Evolutionary conservation across 148 eudicot genomes (phyloP), one percentile per base, ranked within the genome.

Genomic region (Silene conica): DNA sequence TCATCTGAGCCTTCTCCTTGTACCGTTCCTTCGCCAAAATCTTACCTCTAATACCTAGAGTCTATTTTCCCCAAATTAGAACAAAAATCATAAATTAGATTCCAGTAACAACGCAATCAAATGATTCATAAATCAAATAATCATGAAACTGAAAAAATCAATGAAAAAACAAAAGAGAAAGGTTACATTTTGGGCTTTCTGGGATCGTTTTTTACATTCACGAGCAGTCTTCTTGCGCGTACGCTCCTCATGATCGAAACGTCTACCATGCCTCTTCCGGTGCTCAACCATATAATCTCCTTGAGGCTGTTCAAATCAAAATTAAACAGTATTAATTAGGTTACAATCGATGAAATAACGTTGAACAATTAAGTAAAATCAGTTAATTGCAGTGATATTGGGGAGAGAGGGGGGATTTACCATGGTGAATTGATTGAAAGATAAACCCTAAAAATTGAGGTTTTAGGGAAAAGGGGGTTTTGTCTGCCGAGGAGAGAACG

Each of bases 221-320:
- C 97, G 94, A 46, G 99, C 99, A 63, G 83, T 86, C 85, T 79
- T 88, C 91, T 95, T 95, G 21, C 97, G 93, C 76, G 90, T 86
- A 66, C 99, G 92, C 86, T 92, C 97, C 68, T 80, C 82, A 82
- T 86, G 85, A 76, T 95, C 97, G 77, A 62, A 87, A 69, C 99
- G 92, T 52, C 78, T 76, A n/a, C 99, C 99, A 90, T 87, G 0
- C 80, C 96, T 84, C 92, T 90, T 90, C 83, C 89, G 85, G 60
- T 87, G 91, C 15, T 31, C 3, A 31, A 83, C 84, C 38, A 95
- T 95, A 73, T 95, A 85, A 85, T 95, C 96, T 75, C 99, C 97
- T 87, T 92, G 97, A 56, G 99, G 90, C 97, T 95, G 86, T 75
- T 73, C 78, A 80, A 63, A 23, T 46, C 52, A 41, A 45, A 43